Evolutionary conservation across 305 asterid species (phyloP).

Genomic region (Caryopteris hybrid): DNA sequence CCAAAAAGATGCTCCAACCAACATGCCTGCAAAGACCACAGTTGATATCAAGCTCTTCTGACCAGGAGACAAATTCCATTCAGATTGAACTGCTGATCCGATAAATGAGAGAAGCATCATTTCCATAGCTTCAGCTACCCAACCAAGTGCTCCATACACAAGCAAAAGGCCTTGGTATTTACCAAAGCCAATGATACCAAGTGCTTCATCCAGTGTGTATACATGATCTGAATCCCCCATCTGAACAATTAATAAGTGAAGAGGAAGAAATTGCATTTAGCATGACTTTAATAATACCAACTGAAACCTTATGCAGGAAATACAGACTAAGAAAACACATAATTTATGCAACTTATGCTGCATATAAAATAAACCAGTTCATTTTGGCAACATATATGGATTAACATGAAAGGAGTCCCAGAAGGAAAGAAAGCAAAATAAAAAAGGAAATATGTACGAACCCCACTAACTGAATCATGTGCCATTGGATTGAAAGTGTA

Average conservation of each 20-base stretch:
- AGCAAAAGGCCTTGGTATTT: constrained; percentile 64
- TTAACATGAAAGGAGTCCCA: background rate
- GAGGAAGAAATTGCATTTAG: background rate
- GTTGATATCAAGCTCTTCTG: constrained; percentile 73
- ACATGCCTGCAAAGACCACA: constrained; percentile 85
- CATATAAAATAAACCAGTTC: too few species aligned
- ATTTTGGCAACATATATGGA: too few species aligned
- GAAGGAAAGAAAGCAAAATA: background rate
- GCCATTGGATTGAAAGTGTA: background rate
- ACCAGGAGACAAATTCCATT: constrained; percentile 70
- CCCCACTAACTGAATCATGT: background rate
- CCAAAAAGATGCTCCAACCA: constrained; percentile 71
- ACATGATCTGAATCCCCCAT: constrained; percentile 32
- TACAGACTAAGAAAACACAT: background rate
- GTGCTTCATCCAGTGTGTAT: constrained; percentile 79
- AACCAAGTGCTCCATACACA: constrained; percentile 72
- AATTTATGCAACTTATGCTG: too few species aligned
- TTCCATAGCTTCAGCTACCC: constrained; percentile 76
- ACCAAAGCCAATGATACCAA: constrained; percentile 64
- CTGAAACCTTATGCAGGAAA: too few species aligned
- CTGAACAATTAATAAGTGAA: constrained; percentile 17
- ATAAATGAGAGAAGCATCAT: constrained; percentile 79
- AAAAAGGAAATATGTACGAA: too few species aligned
- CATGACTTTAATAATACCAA: too few species aligned
- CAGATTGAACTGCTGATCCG: constrained; percentile 68